phyloP scores from a whole-genome alignment of 257 asterid species.

The Buddleja alternifolia region DNA sequence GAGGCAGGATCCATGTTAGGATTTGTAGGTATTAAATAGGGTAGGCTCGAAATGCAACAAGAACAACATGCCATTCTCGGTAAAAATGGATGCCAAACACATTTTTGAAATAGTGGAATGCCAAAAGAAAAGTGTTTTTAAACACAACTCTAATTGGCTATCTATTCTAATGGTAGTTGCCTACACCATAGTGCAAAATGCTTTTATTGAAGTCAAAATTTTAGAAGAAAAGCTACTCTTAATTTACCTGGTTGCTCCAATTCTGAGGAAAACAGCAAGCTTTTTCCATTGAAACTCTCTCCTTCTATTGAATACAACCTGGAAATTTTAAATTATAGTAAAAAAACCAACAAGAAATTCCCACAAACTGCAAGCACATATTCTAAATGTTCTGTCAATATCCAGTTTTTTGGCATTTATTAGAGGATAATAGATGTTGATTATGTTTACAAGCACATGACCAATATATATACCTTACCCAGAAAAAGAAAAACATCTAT shows the following conservation, averaged over 20 bases:
- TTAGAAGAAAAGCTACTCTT: slow-evolving; percentile 2
- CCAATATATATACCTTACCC: slow-evolving; percentile 14
- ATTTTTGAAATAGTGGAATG: too few species aligned
- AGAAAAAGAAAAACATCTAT: neutral
- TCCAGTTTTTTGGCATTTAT: slow-evolving; percentile 11
- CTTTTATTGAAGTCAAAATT: neutral
- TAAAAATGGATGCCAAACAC: too few species aligned
- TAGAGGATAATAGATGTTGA: slow-evolving; percentile 5
- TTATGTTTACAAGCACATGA: neutral
- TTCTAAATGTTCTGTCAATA: slow-evolving; percentile 2
- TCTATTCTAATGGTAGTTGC: neutral
- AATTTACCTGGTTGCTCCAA: slow-evolving; percentile 76
- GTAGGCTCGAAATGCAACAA: too few species aligned
- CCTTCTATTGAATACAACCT: slow-evolving; percentile 84
- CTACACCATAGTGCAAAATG: slow-evolving; percentile 3
- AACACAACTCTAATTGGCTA: neutral
- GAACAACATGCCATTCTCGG: too few species aligned
- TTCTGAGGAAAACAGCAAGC: slow-evolving; percentile 74
- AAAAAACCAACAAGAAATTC: slow-evolving; percentile 17
- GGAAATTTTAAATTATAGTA: slow-evolving; percentile 29
- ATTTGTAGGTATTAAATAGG: too few species aligned
- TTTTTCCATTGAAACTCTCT: slow-evolving; percentile 88
- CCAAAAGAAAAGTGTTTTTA: too few species aligned
- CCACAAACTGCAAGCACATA: neutral
- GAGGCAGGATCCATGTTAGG: neutral